phyloP scores from a whole-genome alignment of 371 early-diverging fungal species.

The Mortierella polycephala region DNA sequence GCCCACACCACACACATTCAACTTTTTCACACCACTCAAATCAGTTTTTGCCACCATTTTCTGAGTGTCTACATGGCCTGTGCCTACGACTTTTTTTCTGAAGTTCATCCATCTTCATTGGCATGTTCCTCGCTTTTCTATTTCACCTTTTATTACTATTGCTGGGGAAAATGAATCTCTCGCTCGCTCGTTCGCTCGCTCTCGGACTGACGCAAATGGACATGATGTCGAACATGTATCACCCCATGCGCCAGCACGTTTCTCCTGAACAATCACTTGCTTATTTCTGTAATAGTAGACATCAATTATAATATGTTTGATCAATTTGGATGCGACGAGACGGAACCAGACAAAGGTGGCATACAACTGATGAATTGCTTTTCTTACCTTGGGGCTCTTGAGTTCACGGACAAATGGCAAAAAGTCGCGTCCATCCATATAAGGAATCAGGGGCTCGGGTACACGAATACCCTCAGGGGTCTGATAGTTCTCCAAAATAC shows the following conservation, averaged over 20 bases:
- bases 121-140: too few relatives aligned
- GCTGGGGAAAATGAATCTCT: too few relatives aligned
- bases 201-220: too few relatives aligned
- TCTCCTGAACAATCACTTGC: not conserved
- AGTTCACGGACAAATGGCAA: slow-evolving; percentile 78
- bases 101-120: too few relatives aligned
- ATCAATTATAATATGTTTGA: not conserved
- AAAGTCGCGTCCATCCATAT: slow-evolving; percentile 94
- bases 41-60: too few relatives aligned
- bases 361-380: not conserved
- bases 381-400: slow-evolving; percentile 50
- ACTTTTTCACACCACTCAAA: not conserved
- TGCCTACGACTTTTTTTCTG: too few relatives aligned
- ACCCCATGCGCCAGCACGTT: not conserved
- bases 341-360: not conserved
- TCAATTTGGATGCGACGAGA: not conserved
- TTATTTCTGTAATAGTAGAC: slow-evolving; percentile 28
- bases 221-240: too few relatives aligned
- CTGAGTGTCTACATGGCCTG: too few relatives aligned
- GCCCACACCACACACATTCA: too few relatives aligned
- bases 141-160: too few relatives aligned
- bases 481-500: slow-evolving; percentile 99
- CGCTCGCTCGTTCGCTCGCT: too few relatives aligned
- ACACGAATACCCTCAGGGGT: slow-evolving; percentile 90
- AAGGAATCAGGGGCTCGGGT: slow-evolving; percentile 89